Evolutionary conservation across 2,329 filamentous ascomycete genomes (phyloP), one percentile per base, ranked within the genome.

Genomic region (Fusarium agapanthi): DNA sequence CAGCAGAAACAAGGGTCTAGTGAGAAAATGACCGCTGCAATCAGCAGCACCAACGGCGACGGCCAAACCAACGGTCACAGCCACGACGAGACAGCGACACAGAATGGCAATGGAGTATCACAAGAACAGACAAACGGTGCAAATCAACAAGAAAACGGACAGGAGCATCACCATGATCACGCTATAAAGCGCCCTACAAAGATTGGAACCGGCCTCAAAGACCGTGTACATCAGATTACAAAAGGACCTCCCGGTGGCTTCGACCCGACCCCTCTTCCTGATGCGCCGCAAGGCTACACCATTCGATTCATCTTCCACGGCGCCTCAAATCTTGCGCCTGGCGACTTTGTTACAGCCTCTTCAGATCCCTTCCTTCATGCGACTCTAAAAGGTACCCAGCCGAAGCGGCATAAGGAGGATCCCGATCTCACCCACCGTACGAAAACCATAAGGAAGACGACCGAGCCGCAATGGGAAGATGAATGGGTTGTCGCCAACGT

Each of bases 401-500:
- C 90, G 0, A 91, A 89, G 75, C 86, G 94, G 40, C 94, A 97
- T 83, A 95, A 95, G 80, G 93, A 97, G 79, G 95, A 98, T 78
- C 93, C 95, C 0, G 87, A 90, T 28, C 83, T 97, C 37, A 86
- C 86, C 28, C 89, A 93, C 79, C 90, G 95, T 50, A 97, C 94
- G 0, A 89, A 87, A 2, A 98, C 95, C 0, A 83, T 95, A 38
- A 89, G 92, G 64, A 89, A 88, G 73, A 91, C 88, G 44, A 91
- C 90, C 3, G 88, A 95, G 75, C 95, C 95, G 0, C 86, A 85
- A 53, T 98, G 95, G 95, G 88, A 97, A 53, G 89, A 91, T 41
- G 88, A 94, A 67, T 98, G 95, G 95, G 87, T 94, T 28, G 92
- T 98, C 30, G 94, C 93, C 68, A 97, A 97, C 75, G 88, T 98